Conservation (phyloP, 2,329 filamentous ascomycete species). For the Scopulariopsis brevicaulis region DNA sequence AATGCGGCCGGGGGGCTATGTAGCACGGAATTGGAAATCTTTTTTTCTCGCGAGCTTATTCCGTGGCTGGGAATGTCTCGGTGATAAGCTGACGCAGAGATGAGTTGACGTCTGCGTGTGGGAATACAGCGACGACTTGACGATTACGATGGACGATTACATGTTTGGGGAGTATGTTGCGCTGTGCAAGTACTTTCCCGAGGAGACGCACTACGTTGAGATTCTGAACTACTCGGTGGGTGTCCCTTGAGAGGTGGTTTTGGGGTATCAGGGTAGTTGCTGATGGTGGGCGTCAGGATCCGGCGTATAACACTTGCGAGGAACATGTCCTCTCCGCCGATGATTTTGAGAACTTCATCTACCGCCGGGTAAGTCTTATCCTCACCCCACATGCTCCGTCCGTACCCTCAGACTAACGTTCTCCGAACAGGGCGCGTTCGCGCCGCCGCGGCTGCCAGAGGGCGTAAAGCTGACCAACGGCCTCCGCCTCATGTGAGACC, state of each 20-base stretch:
- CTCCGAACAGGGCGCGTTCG: constrained; percentile 37
- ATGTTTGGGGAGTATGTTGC: constrained; percentile 38
- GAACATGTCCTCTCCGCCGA: constrained; percentile 38
- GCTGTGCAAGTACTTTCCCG: constrained; percentile 33
- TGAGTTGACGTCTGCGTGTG: neutral
- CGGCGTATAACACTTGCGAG: constrained; percentile 34
- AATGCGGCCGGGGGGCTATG: too few species aligned
- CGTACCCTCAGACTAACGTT: neutral
- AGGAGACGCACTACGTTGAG: constrained; percentile 44
- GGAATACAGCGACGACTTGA: neutral
- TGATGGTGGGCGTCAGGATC: constrained; percentile 26
- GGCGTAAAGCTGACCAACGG: constrained; percentile 35
- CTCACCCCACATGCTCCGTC: neutral
- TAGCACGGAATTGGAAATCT: too few species aligned
- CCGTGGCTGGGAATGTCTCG: too few species aligned
- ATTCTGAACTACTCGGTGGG: constrained; percentile 49
- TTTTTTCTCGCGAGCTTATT: too few species aligned
- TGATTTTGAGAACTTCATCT: constrained; percentile 47
- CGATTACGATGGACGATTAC: constrained; percentile 41
- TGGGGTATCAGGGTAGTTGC: neutral
- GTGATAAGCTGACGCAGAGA: too few species aligned
- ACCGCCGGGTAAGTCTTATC: constrained; percentile 30
- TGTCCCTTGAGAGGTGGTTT: constrained; percentile 2
- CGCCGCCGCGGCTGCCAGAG: constrained; percentile 27
- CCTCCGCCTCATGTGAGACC: constrained; percentile 41